Conservation (phyloP, 371 early-diverging fungal species). For the Mucor mucedo region DNA sequence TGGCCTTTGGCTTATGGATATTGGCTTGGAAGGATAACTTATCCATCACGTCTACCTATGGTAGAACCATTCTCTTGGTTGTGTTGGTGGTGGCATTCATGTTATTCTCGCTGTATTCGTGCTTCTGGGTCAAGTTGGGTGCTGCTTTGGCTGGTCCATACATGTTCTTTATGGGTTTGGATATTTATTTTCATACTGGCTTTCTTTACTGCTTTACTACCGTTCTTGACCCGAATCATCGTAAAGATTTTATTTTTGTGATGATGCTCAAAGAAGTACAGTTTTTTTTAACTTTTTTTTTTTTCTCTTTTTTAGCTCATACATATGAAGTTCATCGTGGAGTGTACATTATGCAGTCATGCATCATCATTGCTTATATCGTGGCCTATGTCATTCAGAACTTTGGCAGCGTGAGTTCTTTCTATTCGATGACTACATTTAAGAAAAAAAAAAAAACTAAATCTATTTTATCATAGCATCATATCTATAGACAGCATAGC, state of each 20-base stretch:
- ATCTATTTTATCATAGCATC: conserved; percentile 3
- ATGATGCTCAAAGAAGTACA: too few relatives aligned
- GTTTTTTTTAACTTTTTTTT: too few relatives aligned
- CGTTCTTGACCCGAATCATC: conserved; percentile 36
- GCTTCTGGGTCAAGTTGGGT: conserved; percentile 63
- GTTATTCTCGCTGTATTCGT: conserved; percentile 56
- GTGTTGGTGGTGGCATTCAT: conserved; percentile 59
- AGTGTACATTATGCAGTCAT: conserved; percentile 35
- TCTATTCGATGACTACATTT: too few relatives aligned
- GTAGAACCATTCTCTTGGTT: conserved; percentile 69
- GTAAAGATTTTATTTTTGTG: conserved; percentile 14
- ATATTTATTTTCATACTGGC: conserved; percentile 77
- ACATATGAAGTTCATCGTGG: conserved; percentile 26
- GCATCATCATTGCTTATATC: conserved; percentile 30
- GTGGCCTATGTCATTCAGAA: conserved; percentile 26
- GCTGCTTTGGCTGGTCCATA: conserved; percentile 75
- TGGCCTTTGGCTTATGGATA: conserved; percentile 66
- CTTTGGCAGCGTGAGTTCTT: conserved; percentile 3
- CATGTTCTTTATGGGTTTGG: conserved; percentile 73
- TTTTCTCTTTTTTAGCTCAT: conserved; percentile 11
- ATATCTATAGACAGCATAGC: conserved; percentile 8
- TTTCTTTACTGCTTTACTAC: conserved; percentile 55
- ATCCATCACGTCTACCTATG: conserved; percentile 56
- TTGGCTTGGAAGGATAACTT: conserved; percentile 64
- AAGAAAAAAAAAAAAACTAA: background rate